Evolutionary conservation across 2,329 filamentous ascomycete genomes (phyloP).

Genomic region (Pseudogymnoascus sp.): DNA sequence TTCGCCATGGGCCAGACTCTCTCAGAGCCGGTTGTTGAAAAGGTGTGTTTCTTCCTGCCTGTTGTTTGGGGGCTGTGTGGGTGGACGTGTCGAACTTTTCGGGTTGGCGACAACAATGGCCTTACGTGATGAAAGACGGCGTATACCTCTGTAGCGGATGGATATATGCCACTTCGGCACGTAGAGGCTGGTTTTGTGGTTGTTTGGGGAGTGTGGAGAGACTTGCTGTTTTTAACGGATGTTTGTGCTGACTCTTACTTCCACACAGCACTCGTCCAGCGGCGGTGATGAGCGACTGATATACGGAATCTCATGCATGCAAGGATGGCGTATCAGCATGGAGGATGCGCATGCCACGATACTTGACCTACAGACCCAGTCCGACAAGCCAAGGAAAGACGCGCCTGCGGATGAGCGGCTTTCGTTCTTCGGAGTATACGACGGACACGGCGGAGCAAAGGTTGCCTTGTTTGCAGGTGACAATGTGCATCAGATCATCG

Average conservation of each 20-base stretch:
- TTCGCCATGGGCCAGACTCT: slow-evolving; percentile 89
- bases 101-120: not conserved
- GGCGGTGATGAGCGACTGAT: slow-evolving; percentile 89
- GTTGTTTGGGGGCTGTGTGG: slow-evolving; percentile 9
- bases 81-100: slow-evolving; percentile 5
- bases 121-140: not conserved
- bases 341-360: slow-evolving; percentile 90
- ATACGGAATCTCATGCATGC: slow-evolving; percentile 96
- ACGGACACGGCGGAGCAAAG: slow-evolving; percentile 95
- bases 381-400: slow-evolving; percentile 43
- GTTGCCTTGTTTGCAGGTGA: slow-evolving; percentile 90
- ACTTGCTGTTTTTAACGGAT: not conserved
- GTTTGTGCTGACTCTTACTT: slow-evolving; percentile 13
- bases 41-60: slow-evolving; percentile 55
- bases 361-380: slow-evolving; percentile 68
- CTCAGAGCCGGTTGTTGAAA: slow-evolving; percentile 97
- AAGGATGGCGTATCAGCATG: slow-evolving; percentile 99
- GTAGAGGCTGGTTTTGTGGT: not conserved
- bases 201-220: not conserved
- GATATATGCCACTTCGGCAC: not conserved
- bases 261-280: slow-evolving; percentile 67
- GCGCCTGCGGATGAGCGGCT: slow-evolving; percentile 62
- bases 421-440: slow-evolving; percentile 96
- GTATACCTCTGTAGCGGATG: not conserved
- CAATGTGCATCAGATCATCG: slow-evolving; percentile 86